Conservation (phyloP, 257 asterid species). For the Pogostemon cablin region DNA sequence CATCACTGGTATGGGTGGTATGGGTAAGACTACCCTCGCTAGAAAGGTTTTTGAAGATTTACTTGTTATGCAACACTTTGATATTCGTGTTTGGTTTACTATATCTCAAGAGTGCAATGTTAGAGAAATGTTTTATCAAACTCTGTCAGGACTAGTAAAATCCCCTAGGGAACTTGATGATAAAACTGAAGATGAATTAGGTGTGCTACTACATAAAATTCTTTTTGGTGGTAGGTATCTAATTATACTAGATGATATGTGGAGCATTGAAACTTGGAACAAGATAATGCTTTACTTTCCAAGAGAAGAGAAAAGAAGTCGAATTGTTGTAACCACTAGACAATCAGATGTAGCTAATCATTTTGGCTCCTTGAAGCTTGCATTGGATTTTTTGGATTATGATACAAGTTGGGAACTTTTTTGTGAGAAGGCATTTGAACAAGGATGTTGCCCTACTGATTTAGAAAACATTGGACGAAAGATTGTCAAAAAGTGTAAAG, state of each 20-base stretch:
- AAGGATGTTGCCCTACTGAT: conserved; percentile 9
- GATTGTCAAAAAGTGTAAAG: conserved; percentile 10
- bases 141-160: neutral
- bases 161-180: neutral
- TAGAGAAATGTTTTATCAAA: neutral
- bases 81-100: conserved; percentile 2
- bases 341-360: neutral
- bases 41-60: conserved; percentile 1
- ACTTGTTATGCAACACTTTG: neutral
- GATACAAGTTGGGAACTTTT: conserved; percentile 13
- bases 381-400: neutral
- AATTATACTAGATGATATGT: conserved; percentile 12
- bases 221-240: neutral
- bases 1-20: conserved; percentile 16
- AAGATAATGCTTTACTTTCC: neutral
- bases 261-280: conserved; percentile 1
- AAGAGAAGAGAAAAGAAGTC: neutral
- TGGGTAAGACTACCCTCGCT: conserved; percentile 27
- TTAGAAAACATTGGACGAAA: neutral
- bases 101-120: conserved; percentile 1
- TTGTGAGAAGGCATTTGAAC: neutral
- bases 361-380: neutral
- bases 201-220: neutral
- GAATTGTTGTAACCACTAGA: conserved; percentile 18
- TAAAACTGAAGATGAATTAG: neutral